Conservation (phyloP, 139 green algal genomes). For the Cymbomonas tetramitiformis region DNA sequence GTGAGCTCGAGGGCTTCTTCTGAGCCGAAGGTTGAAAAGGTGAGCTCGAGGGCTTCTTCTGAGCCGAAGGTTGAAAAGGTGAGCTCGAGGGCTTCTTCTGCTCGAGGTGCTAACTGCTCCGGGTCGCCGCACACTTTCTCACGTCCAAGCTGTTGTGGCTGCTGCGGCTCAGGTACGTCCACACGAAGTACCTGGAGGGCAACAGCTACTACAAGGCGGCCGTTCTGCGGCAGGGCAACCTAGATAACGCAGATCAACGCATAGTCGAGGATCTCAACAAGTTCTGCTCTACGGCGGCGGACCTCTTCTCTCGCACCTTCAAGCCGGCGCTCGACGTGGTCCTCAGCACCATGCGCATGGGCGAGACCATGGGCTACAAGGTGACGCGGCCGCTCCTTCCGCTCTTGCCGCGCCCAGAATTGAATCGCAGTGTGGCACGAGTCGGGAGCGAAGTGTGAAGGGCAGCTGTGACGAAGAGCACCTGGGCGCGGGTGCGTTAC, state of each 20-base stretch:
- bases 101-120: too few species aligned
- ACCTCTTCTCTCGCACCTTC: slow-evolving; percentile 85
- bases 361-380: slow-evolving; percentile 63
- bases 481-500: neutral
- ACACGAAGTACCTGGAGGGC: slow-evolving; percentile 69
- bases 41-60: too few species aligned
- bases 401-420: too few species aligned
- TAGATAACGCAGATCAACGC: slow-evolving; percentile 81
- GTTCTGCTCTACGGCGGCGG: slow-evolving; percentile 60
- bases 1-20: too few species aligned
- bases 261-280: slow-evolving; percentile 89
- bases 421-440: too few species aligned
- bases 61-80: too few species aligned
- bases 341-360: slow-evolving; percentile 74
- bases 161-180: too few species aligned
- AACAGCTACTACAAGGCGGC: slow-evolving; percentile 77
- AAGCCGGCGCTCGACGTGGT: slow-evolving; percentile 86
- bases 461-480: neutral
- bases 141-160: too few species aligned
- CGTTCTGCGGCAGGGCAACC: slow-evolving; percentile 49
- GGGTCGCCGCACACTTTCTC: too few species aligned
- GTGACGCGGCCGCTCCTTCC: too few species aligned
- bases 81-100: too few species aligned
- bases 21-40: too few species aligned
- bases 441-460: slow-evolving; percentile 39